Evolutionary conservation across 148 eudicot genomes (phyloP), one percentile per base, ranked within the genome.

Genomic region (Euryodendron excelsum): DNA sequence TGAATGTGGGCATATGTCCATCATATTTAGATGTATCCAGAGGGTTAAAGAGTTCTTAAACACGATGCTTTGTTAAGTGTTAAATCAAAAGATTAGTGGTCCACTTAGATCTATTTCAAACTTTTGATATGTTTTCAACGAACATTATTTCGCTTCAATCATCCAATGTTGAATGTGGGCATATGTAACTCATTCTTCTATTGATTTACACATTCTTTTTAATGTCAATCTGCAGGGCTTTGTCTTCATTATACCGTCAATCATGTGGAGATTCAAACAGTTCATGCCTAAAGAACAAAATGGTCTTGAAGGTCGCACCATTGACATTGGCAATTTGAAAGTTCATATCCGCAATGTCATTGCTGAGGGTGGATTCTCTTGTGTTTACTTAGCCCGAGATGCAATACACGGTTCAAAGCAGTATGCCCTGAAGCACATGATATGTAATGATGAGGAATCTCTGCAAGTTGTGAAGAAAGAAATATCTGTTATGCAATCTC

Each of bases 321-420:
- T 96, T 80, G 99, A 96, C 80, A 78, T 96, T 80, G 97, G 95
- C 65, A 91, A 91, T 76, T 81, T 93, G 77, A 96, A 96, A 91
- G 79, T 93, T 73, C 92, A 92, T 75, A 84, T 96, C 63, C 88
- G 90, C 74, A 89, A 90, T 79, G 83, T 82, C 77, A 92, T 96
- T 81, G 99, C 99, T 27, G 99, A 96, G 87, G 99, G 99, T 79
- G 99, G 99, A 77, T 96, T 96, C 81, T 96, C 99, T 69, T 87
- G 88, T 86, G 99, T 96, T 44, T 93, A 96, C 87, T 80, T 88
- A 74, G 99, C 97, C 61, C 89, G 91, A 77, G 99, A 96, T 90
- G 93, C 88, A 30, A 28, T 87, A 75, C 80, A 91, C 84, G 90
- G 86, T 55, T 87, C 98, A 69, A 93, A 91, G 86, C 99, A 93